Conservation (phyloP, 164 flowering plant genomes). For the Echeveria elegans region DNA sequence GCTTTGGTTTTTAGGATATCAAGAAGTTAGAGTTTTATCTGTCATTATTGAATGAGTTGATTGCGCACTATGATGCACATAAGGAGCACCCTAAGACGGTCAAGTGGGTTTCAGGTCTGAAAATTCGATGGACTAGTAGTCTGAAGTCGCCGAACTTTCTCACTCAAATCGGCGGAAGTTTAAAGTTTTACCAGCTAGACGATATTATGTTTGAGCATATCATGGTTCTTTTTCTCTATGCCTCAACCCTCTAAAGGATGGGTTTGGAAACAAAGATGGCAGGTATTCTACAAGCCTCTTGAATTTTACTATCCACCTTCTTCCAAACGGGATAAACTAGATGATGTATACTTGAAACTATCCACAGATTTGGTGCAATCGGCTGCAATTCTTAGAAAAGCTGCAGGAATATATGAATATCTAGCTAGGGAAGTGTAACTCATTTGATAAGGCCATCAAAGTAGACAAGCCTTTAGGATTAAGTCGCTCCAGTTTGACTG, state of each 20-base stretch:
- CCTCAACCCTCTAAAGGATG: slow-evolving; percentile 43
- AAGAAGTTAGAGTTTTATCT: slow-evolving; percentile 49
- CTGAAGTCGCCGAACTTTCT: slow-evolving; percentile 33
- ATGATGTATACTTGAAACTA: slow-evolving; percentile 3
- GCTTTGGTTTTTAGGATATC: slow-evolving; percentile 29
- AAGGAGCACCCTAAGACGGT: slow-evolving; percentile 15
- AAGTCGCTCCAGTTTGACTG: slow-evolving; percentile 22
- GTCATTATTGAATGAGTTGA: slow-evolving; percentile 49
- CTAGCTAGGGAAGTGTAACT: slow-evolving; percentile 40
- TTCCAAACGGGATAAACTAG: not conserved
- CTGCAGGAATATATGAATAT: slow-evolving; percentile 56
- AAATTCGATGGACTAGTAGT: slow-evolving; percentile 52
- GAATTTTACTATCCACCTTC: not conserved
- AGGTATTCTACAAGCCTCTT: slow-evolving; percentile 18
- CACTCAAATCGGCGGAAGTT: slow-evolving; percentile 17
- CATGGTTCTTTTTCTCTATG: slow-evolving; percentile 58
- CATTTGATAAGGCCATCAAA: slow-evolving; percentile 19
- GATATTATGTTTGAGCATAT: slow-evolving; percentile 43
- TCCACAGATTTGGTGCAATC: slow-evolving; percentile 51
- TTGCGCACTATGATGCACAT: slow-evolving; percentile 25
- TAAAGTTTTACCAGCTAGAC: slow-evolving; percentile 40
- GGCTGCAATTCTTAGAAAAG: slow-evolving; percentile 48
- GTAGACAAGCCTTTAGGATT: slow-evolving; percentile 50
- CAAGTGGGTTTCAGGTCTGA: slow-evolving; percentile 36
- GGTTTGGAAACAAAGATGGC: slow-evolving; percentile 37